Evolutionary conservation across 2,329 filamentous ascomycete genomes (phyloP).

Genomic region (Gnomoniopsis sp.): DNA sequence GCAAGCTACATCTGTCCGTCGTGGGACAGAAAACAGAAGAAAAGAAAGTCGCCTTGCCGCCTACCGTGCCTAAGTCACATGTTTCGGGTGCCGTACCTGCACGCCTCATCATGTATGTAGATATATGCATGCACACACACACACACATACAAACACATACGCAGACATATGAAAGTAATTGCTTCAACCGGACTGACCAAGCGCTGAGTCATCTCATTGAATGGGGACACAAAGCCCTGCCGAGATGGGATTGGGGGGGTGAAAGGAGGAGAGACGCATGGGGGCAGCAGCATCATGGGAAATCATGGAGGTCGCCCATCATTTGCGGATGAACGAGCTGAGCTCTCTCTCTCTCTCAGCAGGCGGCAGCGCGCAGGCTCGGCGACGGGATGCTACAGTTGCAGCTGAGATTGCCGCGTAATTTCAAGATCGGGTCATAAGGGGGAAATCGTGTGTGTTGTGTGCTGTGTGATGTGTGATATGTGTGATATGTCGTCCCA

Average conservation of each 20-base stretch:
- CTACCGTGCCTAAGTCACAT: too few species aligned
- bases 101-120: background rate
- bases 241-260: background rate
- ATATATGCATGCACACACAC: background rate
- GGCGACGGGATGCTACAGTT: background rate
- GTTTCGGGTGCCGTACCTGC: background rate
- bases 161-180: background rate
- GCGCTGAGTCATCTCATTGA: constrained; percentile 1
- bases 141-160: background rate
- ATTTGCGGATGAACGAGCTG: constrained; percentile 5
- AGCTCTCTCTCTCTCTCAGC: background rate
- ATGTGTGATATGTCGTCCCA: background rate
- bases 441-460: too few species aligned
- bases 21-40: too few species aligned
- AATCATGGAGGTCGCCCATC: background rate
- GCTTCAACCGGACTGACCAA: constrained; percentile 1
- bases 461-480: too few species aligned
- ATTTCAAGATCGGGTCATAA: background rate
- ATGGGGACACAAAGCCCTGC: constrained; percentile 1
- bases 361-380: constrained; percentile 4
- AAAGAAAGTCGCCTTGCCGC: too few species aligned
- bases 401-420: background rate
- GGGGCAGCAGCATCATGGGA: background rate
- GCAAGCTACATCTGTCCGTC: background rate
- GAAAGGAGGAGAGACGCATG: too few species aligned